phyloP scores from a whole-genome alignment of 257 asterid species.

The Coffea eugenioides region DNA sequence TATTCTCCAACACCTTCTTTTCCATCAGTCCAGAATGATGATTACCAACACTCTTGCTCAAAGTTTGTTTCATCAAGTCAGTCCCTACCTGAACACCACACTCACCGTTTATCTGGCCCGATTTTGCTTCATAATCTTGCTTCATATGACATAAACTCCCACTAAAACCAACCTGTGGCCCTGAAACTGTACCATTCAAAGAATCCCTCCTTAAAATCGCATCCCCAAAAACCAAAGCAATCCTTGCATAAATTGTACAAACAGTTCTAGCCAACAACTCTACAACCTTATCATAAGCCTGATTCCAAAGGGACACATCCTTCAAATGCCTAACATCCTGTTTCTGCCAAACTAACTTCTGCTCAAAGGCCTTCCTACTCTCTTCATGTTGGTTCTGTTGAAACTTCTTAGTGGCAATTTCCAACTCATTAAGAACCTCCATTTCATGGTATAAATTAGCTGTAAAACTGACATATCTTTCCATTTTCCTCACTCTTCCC shows the following conservation, averaged over 20 bases:
- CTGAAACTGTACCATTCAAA: constrained; percentile 22
- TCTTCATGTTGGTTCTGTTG: constrained; percentile 75
- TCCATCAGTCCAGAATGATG: constrained; percentile 26
- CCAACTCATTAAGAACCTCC: constrained; percentile 79
- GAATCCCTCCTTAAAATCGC: constrained; percentile 24
- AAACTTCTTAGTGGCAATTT: constrained; percentile 72
- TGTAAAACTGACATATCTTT: constrained; percentile 58
- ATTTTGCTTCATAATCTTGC: constrained; percentile 33
- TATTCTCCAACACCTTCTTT: constrained; percentile 34
- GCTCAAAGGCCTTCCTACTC: constrained; percentile 72
- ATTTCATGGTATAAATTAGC: constrained; percentile 60
- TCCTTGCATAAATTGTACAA: constrained; percentile 68
- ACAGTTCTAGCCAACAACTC: constrained; percentile 78
- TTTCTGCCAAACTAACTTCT: constrained; percentile 81
- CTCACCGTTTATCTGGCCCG: constrained; percentile 21
- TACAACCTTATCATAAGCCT: constrained; percentile 72
- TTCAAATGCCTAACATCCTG: constrained; percentile 86
- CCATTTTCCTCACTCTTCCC: constrained; percentile 74
- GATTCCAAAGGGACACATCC: constrained; percentile 84
- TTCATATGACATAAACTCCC: constrained; percentile 31
- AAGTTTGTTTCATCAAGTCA: constrained; percentile 25
- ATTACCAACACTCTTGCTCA: constrained; percentile 31
- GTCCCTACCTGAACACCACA: constrained; percentile 21
- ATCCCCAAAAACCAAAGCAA: constrained; percentile 49
- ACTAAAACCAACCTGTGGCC: constrained; percentile 31